Evolutionary conservation across 257 asterid genomes (phyloP).

Genomic region (Pogostemon cablin): DNA sequence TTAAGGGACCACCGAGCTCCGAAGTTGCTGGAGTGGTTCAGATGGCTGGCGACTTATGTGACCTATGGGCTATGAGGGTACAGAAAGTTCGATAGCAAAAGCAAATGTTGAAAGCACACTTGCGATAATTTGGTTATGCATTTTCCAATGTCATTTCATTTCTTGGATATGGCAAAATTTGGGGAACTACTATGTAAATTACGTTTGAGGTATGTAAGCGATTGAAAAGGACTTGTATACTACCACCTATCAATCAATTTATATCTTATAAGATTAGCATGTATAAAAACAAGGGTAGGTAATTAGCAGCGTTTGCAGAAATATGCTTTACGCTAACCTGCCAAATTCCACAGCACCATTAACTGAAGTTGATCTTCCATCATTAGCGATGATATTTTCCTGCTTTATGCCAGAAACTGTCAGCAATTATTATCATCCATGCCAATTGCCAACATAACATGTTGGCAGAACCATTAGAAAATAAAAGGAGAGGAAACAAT

Average conservation of each 20-base stretch:
- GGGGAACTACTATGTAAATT: not conserved
- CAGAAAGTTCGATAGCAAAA: too few relatives aligned
- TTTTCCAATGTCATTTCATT: not conserved
- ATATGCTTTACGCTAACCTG: conserved; percentile 53
- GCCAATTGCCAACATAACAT: conserved; percentile 6
- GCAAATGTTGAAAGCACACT: too few relatives aligned
- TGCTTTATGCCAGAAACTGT: conserved; percentile 39
- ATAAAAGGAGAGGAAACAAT: conserved; percentile 23
- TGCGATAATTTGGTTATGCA: too few relatives aligned
- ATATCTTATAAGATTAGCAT: not conserved
- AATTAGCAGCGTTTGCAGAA: conserved; percentile 23
- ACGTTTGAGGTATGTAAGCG: not conserved
- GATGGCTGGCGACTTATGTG: too few relatives aligned
- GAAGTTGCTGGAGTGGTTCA: too few relatives aligned
- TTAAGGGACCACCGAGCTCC: too few relatives aligned
- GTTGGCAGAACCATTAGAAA: conserved; percentile 20
- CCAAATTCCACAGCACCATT: conserved; percentile 54
- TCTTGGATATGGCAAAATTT: conserved; percentile 1
- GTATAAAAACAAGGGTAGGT: not conserved
- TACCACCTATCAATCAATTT: not conserved
- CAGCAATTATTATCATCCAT: conserved; percentile 42
- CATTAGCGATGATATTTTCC: conserved; percentile 36
- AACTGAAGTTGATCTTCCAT: conserved; percentile 47
- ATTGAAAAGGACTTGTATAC: not conserved
- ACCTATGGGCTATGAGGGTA: too few relatives aligned